Base-by-base conservation (phyloP, 768 basidiomycete genomes). In the Tubosaeta sp. region DNA sequence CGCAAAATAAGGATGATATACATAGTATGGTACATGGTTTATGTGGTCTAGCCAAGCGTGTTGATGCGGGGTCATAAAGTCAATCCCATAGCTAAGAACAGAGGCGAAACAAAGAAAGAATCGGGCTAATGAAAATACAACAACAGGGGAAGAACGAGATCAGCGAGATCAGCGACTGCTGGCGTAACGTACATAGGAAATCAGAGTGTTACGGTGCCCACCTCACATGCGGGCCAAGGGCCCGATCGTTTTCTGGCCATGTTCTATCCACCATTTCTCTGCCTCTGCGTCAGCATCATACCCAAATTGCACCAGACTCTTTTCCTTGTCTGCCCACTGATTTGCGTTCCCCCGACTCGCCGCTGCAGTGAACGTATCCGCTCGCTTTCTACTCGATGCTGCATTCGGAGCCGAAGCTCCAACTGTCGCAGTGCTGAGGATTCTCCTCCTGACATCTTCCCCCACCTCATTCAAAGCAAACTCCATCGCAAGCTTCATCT, bases 311-410 rank as follows among this genome's bases (percentile, higher is more conserved):
- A 55, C 56, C 31, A 42, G 50, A 46, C 65, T 81, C 71, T 80
- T 81, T 45, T 61, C 65, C 58, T 70, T 73, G 60, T 84, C 81
- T 6, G 80, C 79, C 82, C 82, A 83, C 53, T 79, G 73, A 54
- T 83, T 83, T 49, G 71, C 68, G 55, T 75, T 80, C 22, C 69
- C 69, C 22, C 42, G 54, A 19, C n/a, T 40, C 6, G 29, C 31
- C 7, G 52, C 46, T 1, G 3, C 12, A 24, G 13, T 12, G 27
- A 12, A 9, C 5, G 18, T 19, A 29, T n/a, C n/a, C 31, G 7
- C 34, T 35, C 25, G 16, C 19, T 27, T 32, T 38, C 24, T 18
- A 2, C 3, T 10, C 13, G 21, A 21, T 25, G 31, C 22, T 24
- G 19, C 8, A 14, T 24, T 12, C 36, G 13, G 5, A 25, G 0